Base-by-base conservation (phyloP, 352 stramenopile species). In the Salisapilia sapeloensis region DNA sequence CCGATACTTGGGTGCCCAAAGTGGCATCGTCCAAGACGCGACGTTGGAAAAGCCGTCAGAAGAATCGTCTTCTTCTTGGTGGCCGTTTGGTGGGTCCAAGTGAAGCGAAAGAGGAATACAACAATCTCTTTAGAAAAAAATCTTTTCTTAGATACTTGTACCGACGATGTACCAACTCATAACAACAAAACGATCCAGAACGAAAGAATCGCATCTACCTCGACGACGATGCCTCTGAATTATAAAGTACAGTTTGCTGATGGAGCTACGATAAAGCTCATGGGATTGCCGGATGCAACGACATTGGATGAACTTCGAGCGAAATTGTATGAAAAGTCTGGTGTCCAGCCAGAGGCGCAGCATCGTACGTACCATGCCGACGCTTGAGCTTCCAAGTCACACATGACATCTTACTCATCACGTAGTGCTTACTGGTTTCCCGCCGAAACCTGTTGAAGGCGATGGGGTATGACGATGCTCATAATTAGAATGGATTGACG, bases 161-260 rank as follows among this genome's bases (percentile, higher is more conserved):
- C n/a, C n/a, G n/a, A n/a, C n/a, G n/a, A n/a, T n/a, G n/a, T n/a
- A n/a, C n/a, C n/a, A n/a, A n/a, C n/a, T n/a, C n/a, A n/a, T n/a
- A n/a, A n/a, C n/a, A n/a, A n/a, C n/a, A n/a, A n/a, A n/a, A n/a
- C n/a, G n/a, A n/a, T n/a, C n/a, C n/a, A n/a, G n/a, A n/a, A n/a
- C n/a, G n/a, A n/a, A n/a, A n/a, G n/a, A n/a, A n/a, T n/a, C n/a
- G n/a, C n/a, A n/a, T n/a, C n/a, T n/a, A n/a, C n/a, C n/a, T n/a
- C 26, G 6, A 6, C 19, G 26, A 31, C 26, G 19, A 19, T 31
- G 26, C 14, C 26, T 6, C 17, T 36, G 22, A 59, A 56, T 24
- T 82, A 82, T 45, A 85, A 85, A 30, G 62, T 80, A 29, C 80
- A 62, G 27, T 85, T 80, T 48, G 54, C 69, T 7, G 52, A 80